Evolutionary conservation across 225 moss, liverwort and hornwort genomes (phyloP).

Genomic region (Pseudoscleropodium purum): DNA sequence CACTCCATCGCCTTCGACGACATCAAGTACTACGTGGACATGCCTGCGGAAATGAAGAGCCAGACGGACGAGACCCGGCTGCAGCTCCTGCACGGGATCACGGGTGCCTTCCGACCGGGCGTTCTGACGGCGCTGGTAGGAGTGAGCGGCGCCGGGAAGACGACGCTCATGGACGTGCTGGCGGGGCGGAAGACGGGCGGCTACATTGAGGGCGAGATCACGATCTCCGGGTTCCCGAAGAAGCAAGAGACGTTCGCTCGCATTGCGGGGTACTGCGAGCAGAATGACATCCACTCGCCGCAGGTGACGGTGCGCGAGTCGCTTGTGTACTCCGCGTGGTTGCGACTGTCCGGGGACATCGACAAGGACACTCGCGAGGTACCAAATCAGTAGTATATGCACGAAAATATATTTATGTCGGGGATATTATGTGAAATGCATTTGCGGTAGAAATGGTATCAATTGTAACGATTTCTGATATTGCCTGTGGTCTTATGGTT

Average conservation of each 20-base stretch:
- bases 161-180: slow-evolving; percentile 84
- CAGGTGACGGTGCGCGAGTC: slow-evolving; percentile 63
- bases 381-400: background rate
- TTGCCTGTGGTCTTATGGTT: background rate
- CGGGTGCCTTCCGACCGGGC: slow-evolving; percentile 72
- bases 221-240: slow-evolving; percentile 34
- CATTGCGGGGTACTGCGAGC: slow-evolving; percentile 36
- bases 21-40: slow-evolving; percentile 66
- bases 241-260: slow-evolving; percentile 39
- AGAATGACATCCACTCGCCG: slow-evolving; percentile 58
- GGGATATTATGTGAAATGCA: too few relatives aligned
- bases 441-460: too few relatives aligned
- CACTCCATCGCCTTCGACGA: slow-evolving; percentile 54
- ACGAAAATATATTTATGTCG: too few relatives aligned
- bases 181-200: slow-evolving; percentile 86
- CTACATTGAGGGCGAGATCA: slow-evolving; percentile 48
- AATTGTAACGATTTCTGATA: background rate
- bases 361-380: slow-evolving; percentile 42
- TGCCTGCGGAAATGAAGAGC: slow-evolving; percentile 64
- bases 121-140: slow-evolving; percentile 80
- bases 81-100: slow-evolving; percentile 54
- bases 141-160: slow-evolving; percentile 78
- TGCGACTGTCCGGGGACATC: slow-evolving; percentile 26
- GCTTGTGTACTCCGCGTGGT: slow-evolving; percentile 51
- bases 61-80: slow-evolving; percentile 27